Conservation (phyloP, 805 yeast species). For the Wickerhamomyces bovis region DNA sequence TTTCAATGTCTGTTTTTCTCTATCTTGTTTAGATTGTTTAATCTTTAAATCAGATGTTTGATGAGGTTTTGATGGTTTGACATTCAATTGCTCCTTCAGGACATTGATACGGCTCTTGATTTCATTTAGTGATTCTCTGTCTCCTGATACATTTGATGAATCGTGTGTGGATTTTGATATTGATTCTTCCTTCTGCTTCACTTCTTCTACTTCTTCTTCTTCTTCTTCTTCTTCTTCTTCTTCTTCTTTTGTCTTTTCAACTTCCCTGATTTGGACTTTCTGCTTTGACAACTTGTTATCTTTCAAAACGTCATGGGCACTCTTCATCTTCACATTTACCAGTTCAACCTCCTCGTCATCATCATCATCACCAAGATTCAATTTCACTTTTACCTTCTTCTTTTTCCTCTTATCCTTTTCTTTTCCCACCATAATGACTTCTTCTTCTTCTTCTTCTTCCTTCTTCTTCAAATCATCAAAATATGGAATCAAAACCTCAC, state of each 20-base stretch:
- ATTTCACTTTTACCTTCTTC: constrained; percentile 27
- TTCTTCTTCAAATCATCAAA: constrained; percentile 37
- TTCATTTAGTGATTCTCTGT: not conserved
- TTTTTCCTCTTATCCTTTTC: constrained; percentile 7
- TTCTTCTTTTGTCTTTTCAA: not conserved
- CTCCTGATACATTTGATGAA: not conserved
- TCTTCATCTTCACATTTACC: constrained; percentile 34
- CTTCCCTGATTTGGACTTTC: not conserved
- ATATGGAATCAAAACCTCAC: constrained; percentile 40
- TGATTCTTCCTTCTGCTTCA: too few species aligned
- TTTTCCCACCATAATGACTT: constrained; percentile 2
- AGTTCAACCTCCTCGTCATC: constrained; percentile 22
- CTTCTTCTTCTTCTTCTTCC: constrained; percentile 15
- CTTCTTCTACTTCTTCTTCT: not conserved
- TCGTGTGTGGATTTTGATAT: too few species aligned
- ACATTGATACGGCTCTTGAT: not conserved
- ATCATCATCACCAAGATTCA: constrained; percentile 24
- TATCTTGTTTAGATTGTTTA: not conserved
- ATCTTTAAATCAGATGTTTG: not conserved
- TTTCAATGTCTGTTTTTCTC: constrained; percentile 26
- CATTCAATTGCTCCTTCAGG: not conserved
- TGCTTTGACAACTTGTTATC: constrained; percentile 20
- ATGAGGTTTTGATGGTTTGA: not conserved
- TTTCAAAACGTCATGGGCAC: constrained; percentile 35
- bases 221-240: not conserved